Base-by-base conservation (phyloP, 2,329 filamentous ascomycete species). In the Pseudonectria foliicola region DNA sequence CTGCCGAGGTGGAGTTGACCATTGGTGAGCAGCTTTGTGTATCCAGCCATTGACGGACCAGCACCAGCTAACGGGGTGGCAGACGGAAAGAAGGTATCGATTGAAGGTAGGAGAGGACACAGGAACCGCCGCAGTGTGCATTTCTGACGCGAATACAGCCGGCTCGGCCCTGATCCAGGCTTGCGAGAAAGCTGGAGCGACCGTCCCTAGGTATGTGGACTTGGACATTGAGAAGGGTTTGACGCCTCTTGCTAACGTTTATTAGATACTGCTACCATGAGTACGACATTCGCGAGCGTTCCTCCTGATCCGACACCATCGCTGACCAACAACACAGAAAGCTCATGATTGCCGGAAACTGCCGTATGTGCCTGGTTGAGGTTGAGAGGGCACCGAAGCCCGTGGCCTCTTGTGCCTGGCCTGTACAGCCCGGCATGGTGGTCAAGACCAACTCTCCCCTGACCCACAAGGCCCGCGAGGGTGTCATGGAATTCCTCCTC, bases 331-430 rank as follows among this genome's bases (percentile, higher is more conserved):
- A 51, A 51, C 37, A 55, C 57, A 90, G 85, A 63, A 96, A 98
- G 70, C 77, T 98, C 52, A 88, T 94, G 82, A 95, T 98, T 74
- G 92, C 92, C 57, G 92, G 92, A 66, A 98, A 96, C 69, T 98
- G 92, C 66, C 88, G 92, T 71, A 98, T 98, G 92, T 98, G 92
- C 68, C 71, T 98, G 58, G 92, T 98, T 58, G 92, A 98, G 72
- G 92, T 98, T 50, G 92, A 96, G 70, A 80, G 80, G 66, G 85
- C 87, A 42, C 92, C 92, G 40, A 98, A 98, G 70, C 92, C 92
- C 41, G 89, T 96, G 38, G 92, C 92, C 54, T 98, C 92, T 44
- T 98, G 92, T 67, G 92, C 92, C 52, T 98, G 92, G 92, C 92
- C 92, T 34, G 92, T 96, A 50, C 89, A 95, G 64, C 86, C 92